Base-by-base conservation (phyloP, 2,329 filamentous ascomycete genomes). In the Botrytis paeoniae region DNA sequence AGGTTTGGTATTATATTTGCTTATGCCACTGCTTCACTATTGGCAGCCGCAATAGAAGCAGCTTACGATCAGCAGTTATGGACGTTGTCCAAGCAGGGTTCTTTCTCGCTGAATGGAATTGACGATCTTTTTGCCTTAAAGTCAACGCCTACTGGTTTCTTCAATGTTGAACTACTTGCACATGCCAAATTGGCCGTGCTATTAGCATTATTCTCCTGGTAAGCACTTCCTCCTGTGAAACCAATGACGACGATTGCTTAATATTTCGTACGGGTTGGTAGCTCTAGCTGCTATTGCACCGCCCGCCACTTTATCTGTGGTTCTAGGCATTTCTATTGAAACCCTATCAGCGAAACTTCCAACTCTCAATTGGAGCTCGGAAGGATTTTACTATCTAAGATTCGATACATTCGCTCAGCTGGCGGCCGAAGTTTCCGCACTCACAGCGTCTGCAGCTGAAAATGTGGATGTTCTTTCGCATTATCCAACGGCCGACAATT, bases 11-110 rank as follows among this genome's bases (percentile, higher is more conserved):
- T 73, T 16, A 74, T 71, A 8, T 74, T 77, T 57, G 54, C 72
- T 22, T 73, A 75, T 37, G 39, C 73, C 3, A 57, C 72, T 29
- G 37, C 73, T 48, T 73, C 75, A 16, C 29, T 51, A 18, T 54
- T 77, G 1, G 43, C 59, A 54, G 71, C 74, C 22, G 71, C 73
- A 35, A 66, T 59, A 22, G 45, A 63, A 32, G 51, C 32, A 20
- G 59, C 71, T 25, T 75, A 74, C 41, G 69, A 69, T 43, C 72
- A 74, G 45, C 76, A 77, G 32, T 68, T 76, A 18, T 77, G 74
- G 74, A 74, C 51, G 8, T 12, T 76, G 1, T 51, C 75, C 20
- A 73, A 74, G 45, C 54, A 59, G 16, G 72, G 74, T 22, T 29
- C 73, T 4, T 72, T 74, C 25, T 48, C 61, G 6, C 45, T 76